A percentile compares a stretch with the other conserved stretches of the same genome.
Conservation (phyloP, 768 basidiomycete species). For the Boletus rubroflammeus region DNA sequence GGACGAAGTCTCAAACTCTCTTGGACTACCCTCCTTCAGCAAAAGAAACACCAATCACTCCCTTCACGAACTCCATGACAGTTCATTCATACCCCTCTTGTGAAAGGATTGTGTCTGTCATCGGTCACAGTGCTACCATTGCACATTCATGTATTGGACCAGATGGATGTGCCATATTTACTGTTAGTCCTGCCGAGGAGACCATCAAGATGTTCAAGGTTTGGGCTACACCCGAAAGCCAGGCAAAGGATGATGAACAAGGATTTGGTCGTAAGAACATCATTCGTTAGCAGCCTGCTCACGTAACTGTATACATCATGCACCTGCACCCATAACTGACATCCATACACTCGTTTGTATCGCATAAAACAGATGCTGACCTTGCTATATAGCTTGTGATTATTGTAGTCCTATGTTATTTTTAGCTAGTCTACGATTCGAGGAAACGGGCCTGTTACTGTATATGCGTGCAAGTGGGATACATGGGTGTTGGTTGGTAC, state of each 20-base stretch:
- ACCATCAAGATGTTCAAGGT: constrained; percentile 74
- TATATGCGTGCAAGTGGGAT: neutral
- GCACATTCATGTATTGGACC: constrained; percentile 63
- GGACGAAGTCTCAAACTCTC: constrained; percentile 22
- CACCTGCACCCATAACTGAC: constrained; percentile 9
- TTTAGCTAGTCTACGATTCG: neutral
- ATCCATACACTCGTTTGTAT: constrained; percentile 3
- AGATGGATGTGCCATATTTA: constrained; percentile 60
- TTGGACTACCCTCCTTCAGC: constrained; percentile 16
- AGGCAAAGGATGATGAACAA: constrained; percentile 16
- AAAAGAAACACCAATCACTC: constrained; percentile 22
- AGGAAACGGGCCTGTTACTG: too few species aligned
- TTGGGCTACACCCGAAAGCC: constrained; percentile 39
- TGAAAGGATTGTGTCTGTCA: constrained; percentile 48
- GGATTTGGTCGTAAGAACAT: constrained; percentile 23
- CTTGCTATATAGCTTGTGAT: constrained; percentile 8
- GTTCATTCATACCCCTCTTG: constrained; percentile 54
- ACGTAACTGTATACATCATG: neutral
- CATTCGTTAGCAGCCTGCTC: constrained; percentile 23
- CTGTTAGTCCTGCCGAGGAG: constrained; percentile 60
- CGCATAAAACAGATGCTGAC: neutral
- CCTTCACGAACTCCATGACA: constrained; percentile 42
- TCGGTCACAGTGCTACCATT: constrained; percentile 53
- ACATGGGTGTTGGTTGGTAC: too few species aligned
- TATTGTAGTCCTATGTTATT: constrained; percentile 9